Percentiles rank a stretch among this genome's conserved stretches.
Evolutionary conservation across 257 asterid genomes (phyloP).

Genomic region (Paulownia fortunei): DNA sequence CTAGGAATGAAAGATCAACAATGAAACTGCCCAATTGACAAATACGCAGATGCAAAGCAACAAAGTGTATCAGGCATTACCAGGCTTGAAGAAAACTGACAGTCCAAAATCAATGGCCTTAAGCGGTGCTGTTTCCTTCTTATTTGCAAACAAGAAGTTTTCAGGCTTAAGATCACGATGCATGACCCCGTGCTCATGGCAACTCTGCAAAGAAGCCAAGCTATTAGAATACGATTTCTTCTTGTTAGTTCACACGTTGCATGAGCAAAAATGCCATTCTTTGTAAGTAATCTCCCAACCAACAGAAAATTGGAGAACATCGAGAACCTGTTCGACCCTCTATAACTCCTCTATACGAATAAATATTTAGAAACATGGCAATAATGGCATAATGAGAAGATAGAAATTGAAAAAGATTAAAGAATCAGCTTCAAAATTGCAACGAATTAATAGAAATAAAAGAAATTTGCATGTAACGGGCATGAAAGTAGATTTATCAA

Average conservation of each 20-base stretch:
- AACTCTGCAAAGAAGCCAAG: conserved; percentile 41
- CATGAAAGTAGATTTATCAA: not conserved
- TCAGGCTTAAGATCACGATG: conserved; percentile 78
- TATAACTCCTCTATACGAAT: no score
- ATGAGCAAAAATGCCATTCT: not conserved
- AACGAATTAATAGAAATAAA: not conserved
- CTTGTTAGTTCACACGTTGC: not conserved
- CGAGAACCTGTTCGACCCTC: not conserved
- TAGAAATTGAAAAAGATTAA: not conserved
- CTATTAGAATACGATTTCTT: conserved; percentile 4
- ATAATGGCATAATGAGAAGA: conserved; percentile 8
- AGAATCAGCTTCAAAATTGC: not conserved
- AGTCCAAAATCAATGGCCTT: conserved; percentile 75
- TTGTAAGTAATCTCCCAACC: not conserved
- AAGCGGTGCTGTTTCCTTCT: conserved; percentile 60
- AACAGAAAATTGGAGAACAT: not conserved
- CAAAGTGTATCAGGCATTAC: conserved; percentile 34
- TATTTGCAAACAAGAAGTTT: conserved; percentile 59
- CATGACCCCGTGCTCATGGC: conserved; percentile 69
- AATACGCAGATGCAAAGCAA: conserved; percentile 9
- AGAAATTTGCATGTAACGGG: not conserved
- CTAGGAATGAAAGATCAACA: not conserved
- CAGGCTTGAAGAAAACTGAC: conserved; percentile 67
- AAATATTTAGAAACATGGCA: not conserved
- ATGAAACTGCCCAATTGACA: not conserved